Evolutionary conservation across 805 yeast species (phyloP).

Genomic region (Spathaspora arborariae): DNA sequence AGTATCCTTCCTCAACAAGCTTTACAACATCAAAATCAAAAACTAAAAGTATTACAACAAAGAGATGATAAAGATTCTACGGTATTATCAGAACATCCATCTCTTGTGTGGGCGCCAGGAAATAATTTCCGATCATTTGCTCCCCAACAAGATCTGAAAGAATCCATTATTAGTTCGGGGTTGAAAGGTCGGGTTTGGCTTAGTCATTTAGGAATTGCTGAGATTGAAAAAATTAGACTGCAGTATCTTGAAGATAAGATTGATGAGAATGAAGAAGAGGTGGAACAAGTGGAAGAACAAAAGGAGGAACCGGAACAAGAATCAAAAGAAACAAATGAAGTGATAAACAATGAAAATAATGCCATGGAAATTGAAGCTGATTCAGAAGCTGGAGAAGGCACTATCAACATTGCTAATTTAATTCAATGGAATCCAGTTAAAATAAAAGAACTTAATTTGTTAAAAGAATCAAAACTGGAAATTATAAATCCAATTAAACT

Average conservation of each 20-base stretch:
- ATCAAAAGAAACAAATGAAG: conserved; percentile 4
- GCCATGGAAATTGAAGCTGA: conserved; percentile 5
- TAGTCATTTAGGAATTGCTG: conserved; percentile 33
- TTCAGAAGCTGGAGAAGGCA: conserved; percentile 7
- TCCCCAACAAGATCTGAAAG: conserved; percentile 32
- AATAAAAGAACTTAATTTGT: conserved; percentile 17
- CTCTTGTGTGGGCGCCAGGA: conserved; percentile 11
- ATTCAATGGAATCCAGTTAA: conserved; percentile 35
- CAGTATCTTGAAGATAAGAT: conserved; percentile 9
- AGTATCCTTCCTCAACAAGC: conserved; percentile 4
- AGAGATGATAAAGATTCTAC: conserved; percentile 5
- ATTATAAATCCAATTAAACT: conserved; percentile 26
- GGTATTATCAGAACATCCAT: conserved; percentile 1
- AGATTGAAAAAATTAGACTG: conserved; percentile 24
- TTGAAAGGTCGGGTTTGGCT: conserved; percentile 36
- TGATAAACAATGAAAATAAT: conserved; percentile 1
- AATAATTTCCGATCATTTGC: conserved; percentile 30
- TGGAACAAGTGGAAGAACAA: conserved; percentile 8
- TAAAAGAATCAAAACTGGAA: conserved; percentile 21
- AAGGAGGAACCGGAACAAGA: conserved; percentile 11
- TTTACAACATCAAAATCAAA: conserved; percentile 6
- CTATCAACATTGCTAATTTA: conserved; percentile 27
- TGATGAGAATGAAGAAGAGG: conserved; percentile 8
- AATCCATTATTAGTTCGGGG: conserved; percentile 27
- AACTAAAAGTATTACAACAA: conserved; percentile 9